Conservation (phyloP, 2,329 filamentous ascomycete genomes). For the Cephalotrichum gorgonifer region DNA sequence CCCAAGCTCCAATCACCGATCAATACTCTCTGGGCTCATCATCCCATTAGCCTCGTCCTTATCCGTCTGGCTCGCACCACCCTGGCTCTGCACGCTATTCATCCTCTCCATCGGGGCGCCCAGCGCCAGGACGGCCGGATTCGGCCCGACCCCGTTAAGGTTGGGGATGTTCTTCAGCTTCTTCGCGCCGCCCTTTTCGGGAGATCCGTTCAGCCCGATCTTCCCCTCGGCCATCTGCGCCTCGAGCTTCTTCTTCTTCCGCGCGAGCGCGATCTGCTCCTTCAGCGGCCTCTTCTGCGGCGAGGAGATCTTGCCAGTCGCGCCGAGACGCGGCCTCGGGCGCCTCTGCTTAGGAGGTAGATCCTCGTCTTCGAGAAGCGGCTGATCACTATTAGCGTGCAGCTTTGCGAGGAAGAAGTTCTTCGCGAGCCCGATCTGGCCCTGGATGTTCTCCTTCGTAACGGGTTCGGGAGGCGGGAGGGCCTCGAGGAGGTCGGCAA, state of each 20-base stretch:
- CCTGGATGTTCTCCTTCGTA: slow-evolving; percentile 64
- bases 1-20: slow-evolving; percentile 12
- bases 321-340: slow-evolving; percentile 53
- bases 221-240: slow-evolving; percentile 42
- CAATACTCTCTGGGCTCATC: slow-evolving; percentile 77
- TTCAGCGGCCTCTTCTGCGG: slow-evolving; percentile 74
- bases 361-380: slow-evolving; percentile 88
- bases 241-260: slow-evolving; percentile 78
- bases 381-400: slow-evolving; percentile 68
- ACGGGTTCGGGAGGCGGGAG: slow-evolving; percentile 66
- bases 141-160: slow-evolving; percentile 24
- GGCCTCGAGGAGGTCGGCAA: slow-evolving; percentile 53
- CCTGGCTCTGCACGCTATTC: slow-evolving; percentile 47
- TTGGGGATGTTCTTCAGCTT: slow-evolving; percentile 32
- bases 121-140: slow-evolving; percentile 28
- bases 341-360: slow-evolving; percentile 83
- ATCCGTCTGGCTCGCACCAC: slow-evolving; percentile 53
- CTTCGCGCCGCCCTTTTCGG: slow-evolving; percentile 30
- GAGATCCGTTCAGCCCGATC: slow-evolving; percentile 19
- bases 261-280: slow-evolving; percentile 73
- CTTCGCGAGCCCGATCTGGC: slow-evolving; percentile 78
- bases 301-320: slow-evolving; percentile 76
- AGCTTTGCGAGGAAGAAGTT: slow-evolving; percentile 88
- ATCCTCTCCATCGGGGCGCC: slow-evolving; percentile 44
- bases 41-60: slow-evolving; percentile 62